Base-by-base conservation (phyloP, 2,329 filamentous ascomycete species). In the Aspergillus spinulosporus region DNA sequence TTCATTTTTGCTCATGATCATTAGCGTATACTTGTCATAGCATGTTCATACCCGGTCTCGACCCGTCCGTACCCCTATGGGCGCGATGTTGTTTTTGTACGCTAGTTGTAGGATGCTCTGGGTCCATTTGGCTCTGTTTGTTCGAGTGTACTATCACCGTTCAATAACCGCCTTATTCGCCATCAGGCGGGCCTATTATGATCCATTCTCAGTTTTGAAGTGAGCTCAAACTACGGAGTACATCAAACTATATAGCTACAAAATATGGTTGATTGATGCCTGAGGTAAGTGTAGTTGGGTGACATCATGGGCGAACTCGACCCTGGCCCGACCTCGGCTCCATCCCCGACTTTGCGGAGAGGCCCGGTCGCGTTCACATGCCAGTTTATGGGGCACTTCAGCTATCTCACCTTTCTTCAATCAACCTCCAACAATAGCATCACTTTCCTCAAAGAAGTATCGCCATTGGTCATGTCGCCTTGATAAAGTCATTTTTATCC, bases 381-480 rank as follows among this genome's bases (percentile, higher is more conserved):
- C 15, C 39, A 42, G 7, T 42, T 14, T 21, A 6, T 36, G 8
- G 53, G 14, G 34, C 29, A 42, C 43, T 63, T 62, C 63, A 64
- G 14, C 42, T 28, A 44, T 15, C 42, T 47, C 11, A 45, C 52
- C 29, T 14, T 28, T 15, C 43, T 44, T 45, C 37, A 40, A 46
- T 29, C 37, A 15, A 32, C 21, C 34, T 12, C 15, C 37, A 8
- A 21, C 53, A 36, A 39, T 34, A 12, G 9, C 31, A n/a, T 45
- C 36, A 12, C 44, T 15, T 11, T 28, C 36, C 9, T 21, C 21
- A 37, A 5, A 6, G 39, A 36, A 37, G 31, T 6, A 28, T 36
- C 11, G 26, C 42, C 31, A 6, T 56, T 54, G 61, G 63, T 53
- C 60, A 66, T 66, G 64, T 58, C 59, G 43, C 21, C 21, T 21